Evolutionary conservation across 805 yeast species (phyloP).

Genomic region (Scheffersomyces spartinae): DNA sequence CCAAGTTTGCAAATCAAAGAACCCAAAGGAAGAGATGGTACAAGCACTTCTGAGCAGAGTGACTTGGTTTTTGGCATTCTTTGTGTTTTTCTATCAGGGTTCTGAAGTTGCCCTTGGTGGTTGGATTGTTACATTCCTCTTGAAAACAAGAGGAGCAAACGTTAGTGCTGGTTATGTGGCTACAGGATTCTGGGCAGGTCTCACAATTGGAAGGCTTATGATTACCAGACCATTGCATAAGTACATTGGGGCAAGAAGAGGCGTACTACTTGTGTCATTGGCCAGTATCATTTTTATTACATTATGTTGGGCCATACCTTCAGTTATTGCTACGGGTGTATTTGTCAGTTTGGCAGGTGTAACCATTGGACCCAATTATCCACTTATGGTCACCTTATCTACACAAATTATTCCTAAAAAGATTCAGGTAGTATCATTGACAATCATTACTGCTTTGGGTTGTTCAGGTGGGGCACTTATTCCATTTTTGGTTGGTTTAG

Average conservation of each 20-base stretch:
- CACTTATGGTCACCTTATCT: constrained; percentile 34
- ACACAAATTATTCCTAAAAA: constrained; percentile 37
- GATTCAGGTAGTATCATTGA: constrained; percentile 38
- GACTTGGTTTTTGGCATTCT: constrained; percentile 40
- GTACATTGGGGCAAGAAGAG: constrained; percentile 33
- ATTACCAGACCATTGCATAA: constrained; percentile 31
- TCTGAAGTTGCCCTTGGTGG: constrained; percentile 61
- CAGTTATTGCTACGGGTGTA: constrained; percentile 33
- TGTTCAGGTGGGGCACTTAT: constrained; percentile 47
- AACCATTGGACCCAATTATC: constrained; percentile 57
- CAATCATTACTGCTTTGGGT: constrained; percentile 45
- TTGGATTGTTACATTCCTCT: constrained; percentile 56
- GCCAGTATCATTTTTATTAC: constrained; percentile 26
- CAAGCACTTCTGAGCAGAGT: constrained; percentile 27
- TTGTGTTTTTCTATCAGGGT: constrained; percentile 55
- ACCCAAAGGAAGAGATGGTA: constrained; percentile 16
- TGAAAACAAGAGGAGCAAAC: constrained; percentile 40
- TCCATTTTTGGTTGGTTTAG: constrained; percentile 41
- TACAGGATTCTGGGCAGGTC: constrained; percentile 63
- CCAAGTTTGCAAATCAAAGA: constrained; percentile 6
- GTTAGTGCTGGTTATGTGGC: constrained; percentile 45
- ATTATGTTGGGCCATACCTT: constrained; percentile 38
- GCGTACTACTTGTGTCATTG: constrained; percentile 22
- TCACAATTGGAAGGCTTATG: constrained; percentile 50
- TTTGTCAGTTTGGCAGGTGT: constrained; percentile 42